Percentiles rank a stretch among this genome's conserved stretches.
Evolutionary conservation across 768 basidiomycete genomes (phyloP).

Genomic region (Russula lepida): DNA sequence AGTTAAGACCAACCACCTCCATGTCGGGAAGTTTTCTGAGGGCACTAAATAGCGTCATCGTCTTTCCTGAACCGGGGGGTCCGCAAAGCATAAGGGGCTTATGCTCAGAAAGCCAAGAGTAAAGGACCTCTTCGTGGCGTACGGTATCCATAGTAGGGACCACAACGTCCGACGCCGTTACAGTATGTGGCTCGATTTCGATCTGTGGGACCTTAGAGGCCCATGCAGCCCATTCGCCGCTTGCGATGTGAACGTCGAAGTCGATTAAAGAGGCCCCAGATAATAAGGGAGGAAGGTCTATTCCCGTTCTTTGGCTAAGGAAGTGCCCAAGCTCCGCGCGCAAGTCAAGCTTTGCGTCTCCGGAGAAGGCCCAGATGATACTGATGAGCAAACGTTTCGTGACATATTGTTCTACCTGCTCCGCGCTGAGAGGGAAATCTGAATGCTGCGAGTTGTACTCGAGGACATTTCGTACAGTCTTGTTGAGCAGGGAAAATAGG

Average conservation of each 20-base stretch:
- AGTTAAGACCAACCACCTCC: slow-evolving; percentile 98
- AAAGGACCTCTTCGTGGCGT: slow-evolving; percentile 95
- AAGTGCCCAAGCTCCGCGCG: slow-evolving; percentile 87
- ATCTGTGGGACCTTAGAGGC: slow-evolving; percentile 86
- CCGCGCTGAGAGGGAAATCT: slow-evolving; percentile 83
- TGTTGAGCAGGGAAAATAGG: slow-evolving; percentile 94
- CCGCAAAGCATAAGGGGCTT: slow-evolving; percentile 98
- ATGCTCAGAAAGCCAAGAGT: slow-evolving; percentile 98
- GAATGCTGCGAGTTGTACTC: slow-evolving; percentile 93
- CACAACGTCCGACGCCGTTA: slow-evolving; percentile 93
- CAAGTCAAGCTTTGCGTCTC: slow-evolving; percentile 86
- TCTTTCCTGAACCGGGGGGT: slow-evolving; percentile 99
- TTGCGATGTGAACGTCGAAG: slow-evolving; percentile 83
- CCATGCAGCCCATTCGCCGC: slow-evolving; percentile 89
- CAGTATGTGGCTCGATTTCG: slow-evolving; percentile 93
- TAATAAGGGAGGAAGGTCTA: slow-evolving; percentile 75
- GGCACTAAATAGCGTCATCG: slow-evolving; percentile 98
- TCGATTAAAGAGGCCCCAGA: slow-evolving; percentile 85
- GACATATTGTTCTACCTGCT: slow-evolving; percentile 86
- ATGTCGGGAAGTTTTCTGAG: slow-evolving; percentile 95
- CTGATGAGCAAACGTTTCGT: slow-evolving; percentile 82
- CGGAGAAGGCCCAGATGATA: slow-evolving; percentile 97
- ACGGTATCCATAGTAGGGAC: slow-evolving; percentile 98
- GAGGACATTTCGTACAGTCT: slow-evolving; percentile 85
- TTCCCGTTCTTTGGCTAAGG: slow-evolving; percentile 73